Evolutionary conservation across 169 alveolate species (phyloP), one percentile per base, ranked within the genome.

Genomic region (Plasmodium blacklocki): DNA sequence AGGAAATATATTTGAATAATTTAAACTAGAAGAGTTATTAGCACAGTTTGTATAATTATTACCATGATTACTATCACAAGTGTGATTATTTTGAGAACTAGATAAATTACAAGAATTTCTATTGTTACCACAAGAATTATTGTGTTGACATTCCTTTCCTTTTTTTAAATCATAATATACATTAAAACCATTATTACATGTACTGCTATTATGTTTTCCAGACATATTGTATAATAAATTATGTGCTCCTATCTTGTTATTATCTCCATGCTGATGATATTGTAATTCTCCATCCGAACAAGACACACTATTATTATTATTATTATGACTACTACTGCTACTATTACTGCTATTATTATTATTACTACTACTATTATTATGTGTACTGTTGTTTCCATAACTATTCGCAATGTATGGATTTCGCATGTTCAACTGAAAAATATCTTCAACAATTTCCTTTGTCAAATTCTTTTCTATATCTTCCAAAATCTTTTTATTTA

Each of bases 381-480:
- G 1, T 26, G 62, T 59, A 23, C 6, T 49, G 63, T 18, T 71
- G 60, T 52, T 78, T 50, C 39, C 39, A 78, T 78, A 58, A 29
- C 70, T 39, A 3, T 21, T 78, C 12, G 56, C 64, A 12, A 49
- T 50, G 15, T 78, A 78, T 32, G 89, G 89, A 50, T 78, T 78
- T 15, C 52, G 50, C 23, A 78, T 50, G 0, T 75, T 49, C 49
- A 78, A 78, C 8, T 78, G 75, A 52, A 59, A 54, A 23, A 78
- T 78, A 58, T 78, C 89, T 2, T 78, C 89, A 45, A 78, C 70
- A 59, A 78, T 66, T 6, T 78, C 89, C 54, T 78, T 78, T 5
- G 89, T 64, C 26, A 78, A 50, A 5, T 78, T 78, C 15, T 43
- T 59, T 58, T 78, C 74, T 14, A 78, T 76, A 26, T 78, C 89